These are phyloP conservation scores for Odontarrhena argentea DNA, from an alignment of 345 rosid species.

Conservation along the genomic window DNA sequence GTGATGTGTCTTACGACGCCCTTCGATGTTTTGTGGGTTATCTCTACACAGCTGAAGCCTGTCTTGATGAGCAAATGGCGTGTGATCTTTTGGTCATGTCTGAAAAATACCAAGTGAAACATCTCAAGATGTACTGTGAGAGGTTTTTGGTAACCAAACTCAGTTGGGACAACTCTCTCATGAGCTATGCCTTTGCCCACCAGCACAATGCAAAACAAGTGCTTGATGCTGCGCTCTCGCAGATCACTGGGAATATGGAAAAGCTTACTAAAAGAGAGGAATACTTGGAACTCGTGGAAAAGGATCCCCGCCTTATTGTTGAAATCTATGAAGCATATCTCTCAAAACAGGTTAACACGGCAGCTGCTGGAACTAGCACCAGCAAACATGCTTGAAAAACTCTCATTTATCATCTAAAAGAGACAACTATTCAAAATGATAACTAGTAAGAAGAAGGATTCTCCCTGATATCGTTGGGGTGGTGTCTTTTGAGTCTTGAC, in stretches of 20 bases:
- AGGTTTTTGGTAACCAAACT: conserved; percentile 70
- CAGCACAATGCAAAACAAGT: conserved; percentile 76
- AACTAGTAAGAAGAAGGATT: conserved; percentile 3
- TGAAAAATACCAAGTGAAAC: conserved; percentile 80
- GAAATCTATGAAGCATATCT: conserved; percentile 79
- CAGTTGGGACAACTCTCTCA: conserved; percentile 72
- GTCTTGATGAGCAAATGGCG: conserved; percentile 78
- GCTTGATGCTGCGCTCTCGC: conserved; percentile 62
- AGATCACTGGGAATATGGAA: conserved; percentile 79
- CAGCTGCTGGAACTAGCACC: conserved; percentile 42
- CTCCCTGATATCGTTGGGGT: background rate
- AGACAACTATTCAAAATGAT: background rate
- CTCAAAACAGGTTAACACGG: conserved; percentile 69
- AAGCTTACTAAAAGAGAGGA: conserved; percentile 67
- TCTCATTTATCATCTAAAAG: background rate
- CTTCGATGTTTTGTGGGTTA: conserved; percentile 65
- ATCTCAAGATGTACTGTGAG: conserved; percentile 78
- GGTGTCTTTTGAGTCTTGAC: background rate
- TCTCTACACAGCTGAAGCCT: conserved; percentile 79
- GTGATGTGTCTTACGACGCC: conserved; percentile 65
- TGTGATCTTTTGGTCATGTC: conserved; percentile 79
- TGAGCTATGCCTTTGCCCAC: conserved; percentile 82
- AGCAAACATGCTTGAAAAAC: conserved; percentile 24
- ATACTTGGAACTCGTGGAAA: conserved; percentile 73
- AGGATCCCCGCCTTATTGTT: conserved; percentile 75